Evolutionary conservation across 2,329 filamentous ascomycete species (phyloP), one percentile per base, ranked within the genome.

Genomic region (Penicillium hordei): DNA sequence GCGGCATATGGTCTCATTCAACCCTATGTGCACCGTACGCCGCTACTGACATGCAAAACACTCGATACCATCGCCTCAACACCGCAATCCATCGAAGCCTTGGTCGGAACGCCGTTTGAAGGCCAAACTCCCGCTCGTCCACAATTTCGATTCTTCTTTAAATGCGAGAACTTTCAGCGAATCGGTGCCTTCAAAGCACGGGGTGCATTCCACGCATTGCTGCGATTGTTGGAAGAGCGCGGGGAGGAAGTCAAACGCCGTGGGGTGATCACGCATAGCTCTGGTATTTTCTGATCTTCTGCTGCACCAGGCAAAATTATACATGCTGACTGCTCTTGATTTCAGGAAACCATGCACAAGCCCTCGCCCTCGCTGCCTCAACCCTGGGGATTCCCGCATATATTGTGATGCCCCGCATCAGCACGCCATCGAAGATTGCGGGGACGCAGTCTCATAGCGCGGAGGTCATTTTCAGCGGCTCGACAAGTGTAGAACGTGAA

Each of bases 341-440:
- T n/a, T 10, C 62, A 93, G 93, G 93, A 59, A 97, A 97, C 77
- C 94, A 97, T 72, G 93, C 93, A 0, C 92, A 96, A 80, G 93
- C 94, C 1, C 86, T 97, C 56, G 86, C 93, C 2, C 87, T 97
- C 50, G 93, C 93, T 0, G 92, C 93, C 2, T 82, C 81, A 19
- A 87, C 87, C 38, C 85, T 89, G 70, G 78, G 81, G 52, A 87
- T 97, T 61, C 88, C 89, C 12, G 91, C 91, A 0, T 86, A 93
- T 78, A 93, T 97, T 70, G 87, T 97, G 58, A 97, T 97, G 93
- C 93, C 93, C 0, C 74, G 77, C n/a, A 94, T 94, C 70, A 89
- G 87, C 56, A 88, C 90, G 0, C 84, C 89, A n/a, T 87, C 87
- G 61, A 97, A 97, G 75, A 91, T 97, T 61, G 88, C 89, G 4